Conservation (phyloP, 2,329 filamentous ascomycete species). For the Fonsecaea erecta region DNA sequence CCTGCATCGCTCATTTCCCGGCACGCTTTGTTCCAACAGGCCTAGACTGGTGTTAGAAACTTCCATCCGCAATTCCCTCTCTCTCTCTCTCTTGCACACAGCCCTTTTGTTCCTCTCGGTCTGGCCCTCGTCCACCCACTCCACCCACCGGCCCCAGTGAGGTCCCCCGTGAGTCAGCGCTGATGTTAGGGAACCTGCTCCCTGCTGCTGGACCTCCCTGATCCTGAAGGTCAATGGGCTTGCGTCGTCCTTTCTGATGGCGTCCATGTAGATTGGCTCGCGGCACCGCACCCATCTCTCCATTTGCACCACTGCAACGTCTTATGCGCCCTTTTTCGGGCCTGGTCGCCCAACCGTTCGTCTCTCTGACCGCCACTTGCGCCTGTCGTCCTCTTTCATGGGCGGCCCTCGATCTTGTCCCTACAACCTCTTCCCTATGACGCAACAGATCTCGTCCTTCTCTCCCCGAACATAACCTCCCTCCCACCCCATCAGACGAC, state of each 20-base stretch:
- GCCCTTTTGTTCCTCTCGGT: background rate
- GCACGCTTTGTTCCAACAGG: background rate
- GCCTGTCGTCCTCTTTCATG: background rate
- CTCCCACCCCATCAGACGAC: conserved; percentile 6
- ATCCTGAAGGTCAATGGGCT: background rate
- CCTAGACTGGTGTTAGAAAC: background rate
- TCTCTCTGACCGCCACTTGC: background rate
- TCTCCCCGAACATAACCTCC: background rate
- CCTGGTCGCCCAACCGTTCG: background rate
- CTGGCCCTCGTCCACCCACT: background rate
- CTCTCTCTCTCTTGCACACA: background rate
- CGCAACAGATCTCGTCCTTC: conserved; percentile 8
- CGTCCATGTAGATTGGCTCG: background rate
- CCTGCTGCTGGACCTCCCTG: background rate
- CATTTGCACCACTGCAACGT: background rate
- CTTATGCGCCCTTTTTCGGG: background rate
- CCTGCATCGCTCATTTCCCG: conserved; percentile 2
- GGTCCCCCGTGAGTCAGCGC: background rate
- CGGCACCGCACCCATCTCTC: background rate
- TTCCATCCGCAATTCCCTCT: background rate
- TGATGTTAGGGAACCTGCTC: background rate
- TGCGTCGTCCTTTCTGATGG: background rate
- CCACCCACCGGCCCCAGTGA: background rate
- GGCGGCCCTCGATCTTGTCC: background rate
- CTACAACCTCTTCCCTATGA: conserved; percentile 11